Evolutionary conservation across 2,329 filamentous ascomycete species (phyloP), one percentile per base, ranked within the genome.

Genomic region (Penicillium nordicum): DNA sequence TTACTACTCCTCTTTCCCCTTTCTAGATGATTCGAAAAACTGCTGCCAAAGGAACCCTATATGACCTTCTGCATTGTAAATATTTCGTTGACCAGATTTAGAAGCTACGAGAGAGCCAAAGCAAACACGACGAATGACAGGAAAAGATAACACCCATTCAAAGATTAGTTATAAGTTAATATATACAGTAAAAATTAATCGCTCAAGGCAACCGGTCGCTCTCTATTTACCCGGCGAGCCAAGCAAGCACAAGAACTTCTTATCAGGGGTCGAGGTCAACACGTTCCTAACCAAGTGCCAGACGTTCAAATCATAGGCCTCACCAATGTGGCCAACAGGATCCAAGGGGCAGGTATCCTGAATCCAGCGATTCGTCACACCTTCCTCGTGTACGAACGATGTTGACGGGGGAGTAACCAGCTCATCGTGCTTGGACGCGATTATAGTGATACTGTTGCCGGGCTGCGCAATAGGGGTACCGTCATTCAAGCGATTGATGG

Each of bases 211-310:
- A 27, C 14, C 5, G 10, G 2, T 21, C n/a, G 14, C 3, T n/a
- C 3, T 14, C 38, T 62, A 67, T 49, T 64, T 71, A n/a, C 69
- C 67, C 1, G 69, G 68, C 1, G 69, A 68, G 2, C 70, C 70
- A 37, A 66, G 8, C 43, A 69, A 29, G 57, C 70, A 73, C 9
- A 63, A 7, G 48, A 73, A 72, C 43, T 64, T 40, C 27, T 67
- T 53, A 21, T 66, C 29, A 11, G 67, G 68, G 10, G 64, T 66
- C 10, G 60, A 63, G 46, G 72, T 67, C 53, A 75, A 49, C 16
- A 69, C 72, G 55, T 74, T 74, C 57, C 67, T 68, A 12, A 75
- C 72, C 65, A 74, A 45, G 53, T 74, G 71, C 72, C 72, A 74
- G 11, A 74, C 71, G 57, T 74, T 74, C 58, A 67, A 41, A 58